phyloP scores from a whole-genome alignment of 2,329 filamentous ascomycete genomes.

The Cryphonectria carpinicola region DNA sequence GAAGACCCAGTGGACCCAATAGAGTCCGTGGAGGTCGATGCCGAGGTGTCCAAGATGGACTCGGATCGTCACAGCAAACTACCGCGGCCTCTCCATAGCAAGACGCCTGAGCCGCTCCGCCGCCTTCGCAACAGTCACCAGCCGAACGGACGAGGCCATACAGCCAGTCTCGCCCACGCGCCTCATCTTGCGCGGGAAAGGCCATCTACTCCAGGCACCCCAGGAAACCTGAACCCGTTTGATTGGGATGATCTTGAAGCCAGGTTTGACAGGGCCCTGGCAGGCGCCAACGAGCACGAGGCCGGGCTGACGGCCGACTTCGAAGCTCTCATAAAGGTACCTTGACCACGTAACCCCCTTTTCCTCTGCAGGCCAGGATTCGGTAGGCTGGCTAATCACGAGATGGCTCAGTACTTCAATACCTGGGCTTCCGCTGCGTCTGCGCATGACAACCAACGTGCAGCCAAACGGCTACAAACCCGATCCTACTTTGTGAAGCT shows the following conservation, averaged over 20 bases:
- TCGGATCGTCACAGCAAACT: slow-evolving; percentile 32
- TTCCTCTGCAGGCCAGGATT: not conserved
- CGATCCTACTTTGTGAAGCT: slow-evolving; percentile 76
- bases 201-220: slow-evolving; percentile 49
- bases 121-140: slow-evolving; percentile 29
- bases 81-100: slow-evolving; percentile 22
- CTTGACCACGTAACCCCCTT: slow-evolving; percentile 16
- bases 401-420: slow-evolving; percentile 67
- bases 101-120: slow-evolving; percentile 26
- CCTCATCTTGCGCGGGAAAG: slow-evolving; percentile 56
- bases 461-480: slow-evolving; percentile 79
- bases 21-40: slow-evolving; percentile 6
- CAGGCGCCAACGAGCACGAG: slow-evolving; percentile 66
- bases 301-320: slow-evolving; percentile 69
- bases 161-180: slow-evolving; percentile 45
- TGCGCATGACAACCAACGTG: slow-evolving; percentile 74
- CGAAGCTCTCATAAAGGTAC: slow-evolving; percentile 66
- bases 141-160: slow-evolving; percentile 39
- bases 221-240: slow-evolving; percentile 57
- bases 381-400: not conserved
- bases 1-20: slow-evolving; percentile 1
- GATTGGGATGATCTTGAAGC: slow-evolving; percentile 79
- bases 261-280: slow-evolving; percentile 69
- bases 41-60: slow-evolving; percentile 12
- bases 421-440: slow-evolving; percentile 77